Base-by-base conservation (phyloP, 78 protist genomes). In the Trichosphaerium sp. region DNA sequence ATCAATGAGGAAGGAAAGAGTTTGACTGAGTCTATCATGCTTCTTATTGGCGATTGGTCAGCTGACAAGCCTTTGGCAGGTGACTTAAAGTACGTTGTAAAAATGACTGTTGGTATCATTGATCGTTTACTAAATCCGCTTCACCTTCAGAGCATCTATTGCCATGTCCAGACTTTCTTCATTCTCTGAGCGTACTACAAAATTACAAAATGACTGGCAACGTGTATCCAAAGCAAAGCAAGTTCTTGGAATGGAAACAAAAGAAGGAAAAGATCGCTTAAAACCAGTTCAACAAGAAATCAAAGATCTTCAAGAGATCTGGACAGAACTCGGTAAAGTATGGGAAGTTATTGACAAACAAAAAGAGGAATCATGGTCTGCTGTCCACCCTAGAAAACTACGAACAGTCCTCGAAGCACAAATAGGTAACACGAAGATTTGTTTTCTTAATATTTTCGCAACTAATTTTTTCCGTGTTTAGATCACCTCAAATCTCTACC, bases 311-410 rank as follows among this genome's bases (percentile, higher is more conserved):
- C 54, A 78, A 67, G 75, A 69, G 5, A 75, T 83, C 32, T 91
- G 92, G 89, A 0, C 48, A 25, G 91, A 80, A 25, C 32, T 90
- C 21, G 41, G 79, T 6, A 44, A 40, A 15, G 32, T 87, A 2
- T 87, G 85, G 87, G 48, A 11, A 67, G 73, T 47, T 38, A 66
- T 88, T 34, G 75, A 85, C 29, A 75, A 29, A 34, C 63, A 85
- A 2, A 66, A 74, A 23, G 91, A 88, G 25, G 71, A 76, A 28
- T 69, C 88, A 6, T 91, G 96, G 96, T 31, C 78, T n/a, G 83
- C 93, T 7, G 80, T 90, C 23, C 61, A 75, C n/a, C 92, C 91
- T 39, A 52, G 84, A 51, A 35, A 21, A 35, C 21, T n/a, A n/a
- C n/a, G n/a, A n/a, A 47, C 51, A 71, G 52, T 49, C 59, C 71